Percentiles rank a stretch among this genome's conserved stretches.
These are phyloP conservation scores for Serendipita sp. DNA, from an alignment of 768 basidiomycete species.

Conservation along the genomic window DNA sequence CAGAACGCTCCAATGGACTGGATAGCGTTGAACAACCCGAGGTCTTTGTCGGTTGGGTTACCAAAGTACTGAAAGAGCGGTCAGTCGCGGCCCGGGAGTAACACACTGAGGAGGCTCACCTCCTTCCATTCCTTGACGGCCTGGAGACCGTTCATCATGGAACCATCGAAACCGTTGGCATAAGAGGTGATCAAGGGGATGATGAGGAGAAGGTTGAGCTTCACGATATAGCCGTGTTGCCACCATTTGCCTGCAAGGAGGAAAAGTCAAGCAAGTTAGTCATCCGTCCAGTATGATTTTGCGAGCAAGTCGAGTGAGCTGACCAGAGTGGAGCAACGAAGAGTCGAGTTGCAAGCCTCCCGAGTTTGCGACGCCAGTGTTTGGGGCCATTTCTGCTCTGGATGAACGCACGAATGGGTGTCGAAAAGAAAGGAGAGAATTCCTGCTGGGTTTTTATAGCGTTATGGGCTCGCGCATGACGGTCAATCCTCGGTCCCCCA, in stretches of 20 bases:
- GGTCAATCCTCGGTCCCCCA: background rate
- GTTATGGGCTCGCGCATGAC: background rate
- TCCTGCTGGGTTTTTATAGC: background rate
- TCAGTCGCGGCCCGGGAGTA: background rate
- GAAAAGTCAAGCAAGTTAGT: too few species aligned
- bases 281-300: conserved; percentile 17
- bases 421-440: background rate
- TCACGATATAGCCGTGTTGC: conserved; percentile 11
- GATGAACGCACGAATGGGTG: background rate
- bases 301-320: too few species aligned
- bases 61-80: conserved; percentile 30
- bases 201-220: conserved; percentile 15
- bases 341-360: background rate
- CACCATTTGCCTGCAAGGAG: conserved; percentile 11
- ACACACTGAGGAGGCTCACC: background rate
- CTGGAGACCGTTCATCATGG: conserved; percentile 42
- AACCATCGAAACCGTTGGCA: conserved; percentile 18
- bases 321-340: background rate
- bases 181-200: conserved; percentile 18
- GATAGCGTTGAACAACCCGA: conserved; percentile 60
- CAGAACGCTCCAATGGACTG: conserved; percentile 27
- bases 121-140: conserved; percentile 44
- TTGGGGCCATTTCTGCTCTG: background rate
- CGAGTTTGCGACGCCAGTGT: background rate
- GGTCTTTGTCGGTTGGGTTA: conserved; percentile 37